phyloP scores from a whole-genome alignment of 768 basidiomycete genomes.

The Exsudoporus frostii region DNA sequence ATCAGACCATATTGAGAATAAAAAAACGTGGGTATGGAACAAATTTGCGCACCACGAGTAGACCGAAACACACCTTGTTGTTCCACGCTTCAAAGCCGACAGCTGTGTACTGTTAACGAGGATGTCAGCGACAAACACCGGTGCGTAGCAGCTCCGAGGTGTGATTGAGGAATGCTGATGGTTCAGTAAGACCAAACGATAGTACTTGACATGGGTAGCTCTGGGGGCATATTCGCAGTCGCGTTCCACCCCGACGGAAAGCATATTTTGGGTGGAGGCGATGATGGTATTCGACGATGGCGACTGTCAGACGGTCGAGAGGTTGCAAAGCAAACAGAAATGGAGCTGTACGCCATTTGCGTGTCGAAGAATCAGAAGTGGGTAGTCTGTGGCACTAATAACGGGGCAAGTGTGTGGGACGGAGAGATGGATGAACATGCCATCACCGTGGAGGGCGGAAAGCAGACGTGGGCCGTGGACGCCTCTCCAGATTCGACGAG shows the following conservation, averaged over 20 bases:
- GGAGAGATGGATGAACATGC: neutral
- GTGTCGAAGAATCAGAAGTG: neutral
- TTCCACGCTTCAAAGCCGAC: too few species aligned
- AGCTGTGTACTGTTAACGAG: too few species aligned
- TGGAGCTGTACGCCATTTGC: neutral
- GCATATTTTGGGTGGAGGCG: neutral
- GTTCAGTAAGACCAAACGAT: neutral
- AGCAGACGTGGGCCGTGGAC: neutral
- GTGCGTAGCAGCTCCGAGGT: neutral
- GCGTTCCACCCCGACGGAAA: neutral
- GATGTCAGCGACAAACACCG: neutral
- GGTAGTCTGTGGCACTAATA: neutral
- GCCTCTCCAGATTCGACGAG: neutral
- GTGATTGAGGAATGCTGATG: neutral
- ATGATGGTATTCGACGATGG: neutral
- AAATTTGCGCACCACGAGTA: too few species aligned
- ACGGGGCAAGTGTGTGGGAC: neutral
- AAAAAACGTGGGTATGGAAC: too few species aligned
- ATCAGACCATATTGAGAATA: too few species aligned
- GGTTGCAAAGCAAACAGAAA: neutral
- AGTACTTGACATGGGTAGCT: neutral
- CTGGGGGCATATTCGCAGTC: neutral
- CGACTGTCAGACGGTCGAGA: neutral
- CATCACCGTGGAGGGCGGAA: neutral
- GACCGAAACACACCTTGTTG: too few species aligned